These are phyloP conservation scores for Xylaria sp. DNA, from an alignment of 2,329 filamentous ascomycete species.

Conservation along the genomic window DNA sequence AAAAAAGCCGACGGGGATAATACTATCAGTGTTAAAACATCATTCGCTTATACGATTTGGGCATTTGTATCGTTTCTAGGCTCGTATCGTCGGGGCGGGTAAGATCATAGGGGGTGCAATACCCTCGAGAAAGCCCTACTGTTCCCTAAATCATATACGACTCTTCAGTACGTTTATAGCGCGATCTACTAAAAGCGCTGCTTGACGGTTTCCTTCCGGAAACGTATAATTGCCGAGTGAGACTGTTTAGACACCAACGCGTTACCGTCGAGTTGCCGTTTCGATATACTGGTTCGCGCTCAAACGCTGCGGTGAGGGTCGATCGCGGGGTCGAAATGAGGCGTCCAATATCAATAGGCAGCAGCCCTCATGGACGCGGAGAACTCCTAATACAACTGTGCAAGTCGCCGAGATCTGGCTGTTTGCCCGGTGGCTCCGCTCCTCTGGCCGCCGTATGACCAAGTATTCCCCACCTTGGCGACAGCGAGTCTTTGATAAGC, in stretches of 20 bases:
- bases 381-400: neutral
- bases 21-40: neutral
- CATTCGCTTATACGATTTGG: neutral
- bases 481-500: constrained; percentile 13
- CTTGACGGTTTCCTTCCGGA: neutral
- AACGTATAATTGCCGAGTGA: neutral
- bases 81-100: neutral
- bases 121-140: neutral
- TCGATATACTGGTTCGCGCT: constrained; percentile 25
- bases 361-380: constrained; percentile 20
- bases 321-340: constrained; percentile 9
- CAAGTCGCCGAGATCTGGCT: neutral
- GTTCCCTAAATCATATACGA: neutral
- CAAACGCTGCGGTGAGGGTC: constrained; percentile 1
- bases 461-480: constrained; percentile 18
- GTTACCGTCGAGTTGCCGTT: constrained; percentile 27
- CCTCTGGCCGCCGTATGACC: constrained; percentile 26
- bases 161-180: neutral
- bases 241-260: neutral
- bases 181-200: neutral
- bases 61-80: neutral
- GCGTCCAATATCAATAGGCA: constrained; percentile 28
- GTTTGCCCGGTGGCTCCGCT: constrained; percentile 5
- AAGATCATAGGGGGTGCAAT: neutral
- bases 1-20: neutral